phyloP scores from a whole-genome alignment of 2,329 filamentous ascomycete species.

The Apiospora sp. region DNA sequence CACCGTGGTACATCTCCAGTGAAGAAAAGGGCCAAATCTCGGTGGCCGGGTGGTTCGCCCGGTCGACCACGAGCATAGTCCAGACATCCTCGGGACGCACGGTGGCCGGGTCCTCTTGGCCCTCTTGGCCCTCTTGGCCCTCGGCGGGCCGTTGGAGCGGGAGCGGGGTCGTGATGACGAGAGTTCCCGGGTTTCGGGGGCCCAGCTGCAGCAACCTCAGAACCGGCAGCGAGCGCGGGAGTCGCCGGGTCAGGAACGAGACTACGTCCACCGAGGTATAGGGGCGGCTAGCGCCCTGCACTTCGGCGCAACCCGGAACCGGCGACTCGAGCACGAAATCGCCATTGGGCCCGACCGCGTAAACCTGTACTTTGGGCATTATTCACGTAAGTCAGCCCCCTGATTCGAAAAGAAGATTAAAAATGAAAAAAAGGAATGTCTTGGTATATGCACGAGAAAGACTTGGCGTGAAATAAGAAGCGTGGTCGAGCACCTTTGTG shows the following conservation, averaged over 20 bases:
- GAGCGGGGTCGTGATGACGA: constrained; percentile 23
- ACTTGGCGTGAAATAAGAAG: background rate
- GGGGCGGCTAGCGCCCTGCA: background rate
- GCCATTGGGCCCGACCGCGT: constrained; percentile 20
- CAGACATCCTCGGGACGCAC: background rate
- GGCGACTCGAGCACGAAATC: constrained; percentile 1
- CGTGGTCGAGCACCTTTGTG: background rate
- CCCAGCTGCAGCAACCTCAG: constrained; percentile 5
- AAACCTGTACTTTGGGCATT: background rate
- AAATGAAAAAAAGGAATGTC: background rate
- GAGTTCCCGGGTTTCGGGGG: background rate
- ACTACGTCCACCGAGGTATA: constrained; percentile 21
- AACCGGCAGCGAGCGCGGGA: constrained; percentile 20
- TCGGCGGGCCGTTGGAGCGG: constrained; percentile 1
- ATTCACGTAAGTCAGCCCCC: background rate
- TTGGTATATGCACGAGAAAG: too few relatives aligned
- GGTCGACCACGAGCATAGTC: constrained; percentile 24
- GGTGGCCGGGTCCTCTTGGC: background rate
- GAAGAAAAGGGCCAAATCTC: constrained; percentile 25
- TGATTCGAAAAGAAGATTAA: background rate
- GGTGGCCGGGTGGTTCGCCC: constrained; percentile 8
- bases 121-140: too few relatives aligned
- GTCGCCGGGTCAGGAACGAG: constrained; percentile 16
- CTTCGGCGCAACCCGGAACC: background rate
- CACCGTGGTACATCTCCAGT: constrained; percentile 20